Base-by-base conservation (phyloP, 2,329 filamentous ascomycete species). In the Fusarium haematococcum region DNA sequence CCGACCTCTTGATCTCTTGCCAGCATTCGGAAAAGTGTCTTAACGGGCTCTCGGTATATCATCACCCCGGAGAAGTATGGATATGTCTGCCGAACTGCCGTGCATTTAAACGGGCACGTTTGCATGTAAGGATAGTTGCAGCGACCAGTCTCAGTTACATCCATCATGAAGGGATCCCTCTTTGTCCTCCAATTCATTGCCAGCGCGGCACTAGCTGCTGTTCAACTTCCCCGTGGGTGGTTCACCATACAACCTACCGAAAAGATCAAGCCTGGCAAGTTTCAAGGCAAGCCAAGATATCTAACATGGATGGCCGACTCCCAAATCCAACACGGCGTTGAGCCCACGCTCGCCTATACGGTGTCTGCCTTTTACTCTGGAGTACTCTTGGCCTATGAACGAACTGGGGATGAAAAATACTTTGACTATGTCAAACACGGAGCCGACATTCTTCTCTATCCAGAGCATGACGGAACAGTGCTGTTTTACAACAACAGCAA, bases 221-320 rank as follows among this genome's bases (percentile, higher is more conserved):
- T 60, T 27, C 62, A 58, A 6, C 57, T 75, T 35, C 73, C 73
- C 0, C 52, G 41, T 3, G 73, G 73, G 43, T 75, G 73, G 71
- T 70, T 71, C 50, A 57, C 60, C 2, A 69, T 74, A 20, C 71
- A 70, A 3, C 73, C 73, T 3, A 58, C 63, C 0, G 54, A 69
- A 27, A 71, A 67, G 45, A 73, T 74, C 57, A 56, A 69, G 16
- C 14, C 63, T 0, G 30, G 50, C 14, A 43, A 67, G 6, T 67
- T 71, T 25, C 37, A 73, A 16, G 71, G 73, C 65, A 56, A 71
- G 63, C 73, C 73, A n/a, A 50, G 73, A 16, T 79, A 77, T 48
- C 67, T 79, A 14, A 78, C 76, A 11, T 79, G 77, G 76, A 78
- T 79, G 77, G 77, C 77, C 10, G 76, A 79, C 61, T 79, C 77